phyloP scores from a whole-genome alignment of 805 yeast genomes.

The Jamesozyma hellenica region DNA sequence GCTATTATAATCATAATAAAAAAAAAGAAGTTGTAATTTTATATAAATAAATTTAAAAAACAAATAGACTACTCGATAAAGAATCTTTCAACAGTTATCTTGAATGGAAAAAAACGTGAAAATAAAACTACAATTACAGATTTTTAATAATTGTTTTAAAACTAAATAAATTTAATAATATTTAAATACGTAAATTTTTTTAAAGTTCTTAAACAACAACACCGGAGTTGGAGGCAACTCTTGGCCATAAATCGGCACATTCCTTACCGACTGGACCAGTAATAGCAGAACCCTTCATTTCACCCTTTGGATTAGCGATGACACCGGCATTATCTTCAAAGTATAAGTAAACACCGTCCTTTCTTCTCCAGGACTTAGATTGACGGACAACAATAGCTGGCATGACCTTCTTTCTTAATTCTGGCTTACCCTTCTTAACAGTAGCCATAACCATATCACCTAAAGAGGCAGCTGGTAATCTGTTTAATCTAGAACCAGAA shows the following conservation, averaged over 20 bases:
- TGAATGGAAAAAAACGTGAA: not conserved
- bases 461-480: constrained; percentile 99
- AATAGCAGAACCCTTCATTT: constrained; percentile 99
- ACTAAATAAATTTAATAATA: constrained; percentile 4
- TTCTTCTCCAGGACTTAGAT: constrained; percentile 99
- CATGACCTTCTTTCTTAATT: constrained; percentile 99
- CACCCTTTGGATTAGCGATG: constrained; percentile 99
- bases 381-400: constrained; percentile 99
- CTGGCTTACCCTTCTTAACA: constrained; percentile 99
- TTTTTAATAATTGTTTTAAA: constrained; percentile 3
- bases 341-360: constrained; percentile 98
- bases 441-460: constrained; percentile 99
- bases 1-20: too few species aligned
- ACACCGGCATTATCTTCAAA: constrained; percentile 99
- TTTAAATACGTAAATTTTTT: constrained; percentile 1
- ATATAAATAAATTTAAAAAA: too few species aligned
- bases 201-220: constrained; percentile 76
- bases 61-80: too few species aligned
- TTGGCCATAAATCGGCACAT: constrained; percentile 99
- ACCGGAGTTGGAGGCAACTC: constrained; percentile 99
- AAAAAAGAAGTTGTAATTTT: not conserved
- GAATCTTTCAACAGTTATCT: not conserved
- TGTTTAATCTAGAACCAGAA: constrained; percentile 98
- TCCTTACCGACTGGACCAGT: constrained; percentile 99
- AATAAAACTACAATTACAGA: not conserved